phyloP scores from a whole-genome alignment of 2,329 filamentous ascomycete genomes.

The Gnomoniopsis smithogilvyi region DNA sequence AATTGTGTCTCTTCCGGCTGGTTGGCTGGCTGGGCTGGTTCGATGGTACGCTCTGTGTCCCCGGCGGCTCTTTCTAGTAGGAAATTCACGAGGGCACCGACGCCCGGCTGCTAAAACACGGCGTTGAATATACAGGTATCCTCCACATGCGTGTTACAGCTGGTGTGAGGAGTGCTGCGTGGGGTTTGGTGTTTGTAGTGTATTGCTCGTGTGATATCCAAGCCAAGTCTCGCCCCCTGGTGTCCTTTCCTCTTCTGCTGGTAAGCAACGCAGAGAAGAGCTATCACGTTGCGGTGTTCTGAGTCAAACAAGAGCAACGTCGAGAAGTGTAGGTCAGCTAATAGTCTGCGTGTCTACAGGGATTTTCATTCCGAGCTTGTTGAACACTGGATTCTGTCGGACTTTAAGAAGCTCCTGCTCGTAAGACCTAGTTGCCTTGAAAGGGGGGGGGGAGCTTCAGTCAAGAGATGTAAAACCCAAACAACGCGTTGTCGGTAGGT shows the following conservation, averaged over 20 bases:
- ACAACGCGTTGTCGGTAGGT: slow-evolving; percentile 3
- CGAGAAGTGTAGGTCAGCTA: neutral
- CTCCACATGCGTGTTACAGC: neutral
- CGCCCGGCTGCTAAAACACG: slow-evolving; percentile 11
- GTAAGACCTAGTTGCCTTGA: slow-evolving; percentile 16
- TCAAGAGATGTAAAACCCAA: neutral
- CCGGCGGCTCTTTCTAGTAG: slow-evolving; percentile 12
- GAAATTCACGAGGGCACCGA: neutral
- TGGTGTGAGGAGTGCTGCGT: neutral
- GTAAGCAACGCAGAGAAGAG: neutral
- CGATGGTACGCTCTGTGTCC: slow-evolving; percentile 16
- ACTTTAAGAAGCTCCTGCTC: slow-evolving; percentile 15
- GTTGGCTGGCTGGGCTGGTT: slow-evolving; percentile 6
- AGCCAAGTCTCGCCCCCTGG: neutral
- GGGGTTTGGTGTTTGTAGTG: neutral
- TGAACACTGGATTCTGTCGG: neutral
- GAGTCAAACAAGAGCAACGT: slow-evolving; percentile 1
- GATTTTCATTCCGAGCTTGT: neutral
- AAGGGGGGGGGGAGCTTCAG: slow-evolving; percentile 11
- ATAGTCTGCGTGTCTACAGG: slow-evolving; percentile 6
- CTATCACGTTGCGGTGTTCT: slow-evolving; percentile 1
- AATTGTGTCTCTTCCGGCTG: slow-evolving; percentile 9
- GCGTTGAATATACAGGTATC: slow-evolving; percentile 8
- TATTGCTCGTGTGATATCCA: slow-evolving; percentile 2
- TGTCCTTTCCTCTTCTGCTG: too few species aligned